These are phyloP conservation scores for Clonostachys byssicola DNA, from an alignment of 2,329 filamentous ascomycete genomes.

Conservation along the genomic window DNA sequence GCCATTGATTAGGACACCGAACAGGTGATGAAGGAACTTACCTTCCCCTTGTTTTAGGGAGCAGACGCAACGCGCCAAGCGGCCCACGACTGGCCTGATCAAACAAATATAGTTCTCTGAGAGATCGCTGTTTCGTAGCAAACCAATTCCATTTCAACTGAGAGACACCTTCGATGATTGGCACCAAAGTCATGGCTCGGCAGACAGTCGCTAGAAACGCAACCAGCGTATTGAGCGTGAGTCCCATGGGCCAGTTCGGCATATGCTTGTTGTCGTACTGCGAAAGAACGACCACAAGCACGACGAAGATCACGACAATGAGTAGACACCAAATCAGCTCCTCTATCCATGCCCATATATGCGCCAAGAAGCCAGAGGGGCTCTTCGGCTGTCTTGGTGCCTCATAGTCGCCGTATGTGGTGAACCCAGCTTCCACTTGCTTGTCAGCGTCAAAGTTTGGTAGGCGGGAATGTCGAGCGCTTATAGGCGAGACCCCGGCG, in stretches of 20 bases:
- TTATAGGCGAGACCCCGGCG: no score
- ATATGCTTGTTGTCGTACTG: constrained; percentile 10
- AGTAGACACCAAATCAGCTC: constrained; percentile 1
- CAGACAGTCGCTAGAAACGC: constrained; percentile 17
- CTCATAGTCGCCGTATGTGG: no score
- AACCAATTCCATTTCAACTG: constrained; percentile 12
- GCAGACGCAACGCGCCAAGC: constrained; percentile 7
- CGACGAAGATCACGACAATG: constrained; percentile 3
- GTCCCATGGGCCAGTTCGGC: constrained; percentile 10
- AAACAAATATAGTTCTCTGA: constrained; percentile 7
- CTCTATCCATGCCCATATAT: neutral
- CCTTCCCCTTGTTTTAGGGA: constrained; percentile 1
- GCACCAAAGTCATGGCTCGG: constrained; percentile 13
- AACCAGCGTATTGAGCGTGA: constrained; percentile 19
- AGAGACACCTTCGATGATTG: constrained; percentile 14
- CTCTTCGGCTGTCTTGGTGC: no score
- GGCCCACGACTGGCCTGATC: constrained; percentile 11
- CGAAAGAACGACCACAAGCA: constrained; percentile 12
- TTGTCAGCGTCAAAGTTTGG: no score
- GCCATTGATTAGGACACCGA: no score
- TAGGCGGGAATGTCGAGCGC: no score
- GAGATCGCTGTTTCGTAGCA: constrained; percentile 2
- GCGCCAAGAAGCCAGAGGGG: no score
- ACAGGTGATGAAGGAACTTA: neutral
- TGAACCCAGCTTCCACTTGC: no score